Evolutionary conservation across 352 stramenopile species (phyloP).

Genomic region (Pythium oligandrum): DNA sequence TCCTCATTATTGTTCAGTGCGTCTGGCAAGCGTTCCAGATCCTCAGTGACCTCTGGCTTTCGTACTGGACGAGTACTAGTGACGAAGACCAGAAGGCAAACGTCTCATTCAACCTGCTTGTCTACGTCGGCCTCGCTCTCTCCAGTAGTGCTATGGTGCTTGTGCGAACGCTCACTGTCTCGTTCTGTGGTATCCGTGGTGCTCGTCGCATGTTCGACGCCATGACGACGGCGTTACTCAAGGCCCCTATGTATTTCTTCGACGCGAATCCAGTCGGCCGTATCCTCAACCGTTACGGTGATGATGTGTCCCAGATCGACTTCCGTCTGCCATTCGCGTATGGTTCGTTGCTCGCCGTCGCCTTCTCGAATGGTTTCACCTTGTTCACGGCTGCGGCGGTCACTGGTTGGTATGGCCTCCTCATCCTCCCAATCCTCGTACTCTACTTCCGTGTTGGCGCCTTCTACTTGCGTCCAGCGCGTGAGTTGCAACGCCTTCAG

Average conservation of each 20-base stretch:
- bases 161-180: constrained; percentile 52
- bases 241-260: constrained; percentile 92
- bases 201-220: constrained; percentile 80
- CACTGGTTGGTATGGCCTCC: constrained; percentile 76
- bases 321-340: constrained; percentile 70
- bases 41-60: constrained; percentile 89
- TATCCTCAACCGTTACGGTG: constrained; percentile 89
- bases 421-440: constrained; percentile 82
- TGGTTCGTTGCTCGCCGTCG: constrained; percentile 68
- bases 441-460: constrained; percentile 60
- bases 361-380: constrained; percentile 74
- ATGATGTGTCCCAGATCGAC: constrained; percentile 93
- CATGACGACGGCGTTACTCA: constrained; percentile 80
- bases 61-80: constrained; percentile 74
- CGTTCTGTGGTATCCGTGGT: constrained; percentile 45
- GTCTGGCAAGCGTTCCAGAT: constrained; percentile 86
- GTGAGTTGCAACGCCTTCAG: constrained; percentile 59
- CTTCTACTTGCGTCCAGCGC: constrained; percentile 58
- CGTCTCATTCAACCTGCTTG: constrained; percentile 62
- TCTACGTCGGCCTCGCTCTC: constrained; percentile 56
- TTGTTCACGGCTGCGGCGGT: constrained; percentile 79
- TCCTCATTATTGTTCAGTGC: constrained; percentile 59
- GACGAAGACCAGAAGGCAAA: constrained; percentile 78
- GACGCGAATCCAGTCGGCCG: constrained; percentile 88
- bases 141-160: constrained; percentile 49